Conservation (phyloP, 2,329 filamentous ascomycete genomes). For the Decorospora gaudefroyi region DNA sequence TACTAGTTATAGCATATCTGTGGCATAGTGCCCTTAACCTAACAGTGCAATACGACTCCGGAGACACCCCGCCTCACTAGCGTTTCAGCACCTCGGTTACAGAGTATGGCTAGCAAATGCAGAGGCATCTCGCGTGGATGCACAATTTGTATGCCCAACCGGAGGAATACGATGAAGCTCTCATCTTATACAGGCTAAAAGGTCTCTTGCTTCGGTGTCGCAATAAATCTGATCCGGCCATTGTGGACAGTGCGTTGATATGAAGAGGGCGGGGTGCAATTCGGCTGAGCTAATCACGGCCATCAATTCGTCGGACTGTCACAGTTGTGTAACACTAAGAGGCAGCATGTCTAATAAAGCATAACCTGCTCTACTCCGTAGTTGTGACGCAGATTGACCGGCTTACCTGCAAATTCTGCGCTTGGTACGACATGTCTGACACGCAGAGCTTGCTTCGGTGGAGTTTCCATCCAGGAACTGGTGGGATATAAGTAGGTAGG, state of each 20-base stretch:
- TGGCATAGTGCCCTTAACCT: too few species aligned
- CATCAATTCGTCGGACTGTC: too few species aligned
- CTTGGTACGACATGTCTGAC: constrained; percentile 4
- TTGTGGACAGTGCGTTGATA: too few species aligned
- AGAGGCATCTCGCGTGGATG: constrained; percentile 2
- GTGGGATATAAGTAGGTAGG: background rate
- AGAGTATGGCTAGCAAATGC: background rate
- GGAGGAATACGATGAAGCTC: background rate
- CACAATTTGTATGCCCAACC: constrained; percentile 2
- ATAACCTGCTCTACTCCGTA: too few species aligned
- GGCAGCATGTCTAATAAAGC: too few species aligned
- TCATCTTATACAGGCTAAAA: background rate
- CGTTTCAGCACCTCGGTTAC: constrained; percentile 34
- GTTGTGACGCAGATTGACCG: background rate
- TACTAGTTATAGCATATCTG: too few species aligned
- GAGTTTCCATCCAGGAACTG: constrained; percentile 5
- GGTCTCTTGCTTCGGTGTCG: too few species aligned
- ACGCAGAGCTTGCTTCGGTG: constrained; percentile 3
- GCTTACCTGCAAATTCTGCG: constrained; percentile 4
- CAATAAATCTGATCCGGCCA: too few species aligned
- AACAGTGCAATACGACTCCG: too few species aligned
- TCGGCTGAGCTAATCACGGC: too few species aligned
- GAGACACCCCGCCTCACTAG: constrained; percentile 39
- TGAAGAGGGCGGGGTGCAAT: too few species aligned
- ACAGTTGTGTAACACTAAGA: too few species aligned